Percentiles rank a stretch among this genome's conserved stretches.
Evolutionary conservation across 2,329 filamentous ascomycete genomes (phyloP).

Genomic region (Pseudogymnoascus sp.): DNA sequence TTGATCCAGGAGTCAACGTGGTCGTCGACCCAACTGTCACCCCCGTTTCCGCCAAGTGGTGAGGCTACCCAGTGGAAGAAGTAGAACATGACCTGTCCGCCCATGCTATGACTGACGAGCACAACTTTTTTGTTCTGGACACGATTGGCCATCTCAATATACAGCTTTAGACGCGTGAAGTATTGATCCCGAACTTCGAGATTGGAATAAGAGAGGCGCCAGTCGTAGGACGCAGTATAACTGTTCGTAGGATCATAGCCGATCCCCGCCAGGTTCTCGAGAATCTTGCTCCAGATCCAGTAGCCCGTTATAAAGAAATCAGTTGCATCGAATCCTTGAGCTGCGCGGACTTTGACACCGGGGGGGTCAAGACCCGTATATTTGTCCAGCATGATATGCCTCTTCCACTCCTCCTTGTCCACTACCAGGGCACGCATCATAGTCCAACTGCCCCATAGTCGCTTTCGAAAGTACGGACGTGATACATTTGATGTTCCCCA

Average conservation of each 20-base stretch:
- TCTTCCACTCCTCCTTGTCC: constrained; percentile 92
- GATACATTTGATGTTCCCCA: constrained; percentile 87
- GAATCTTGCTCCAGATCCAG: constrained; percentile 95
- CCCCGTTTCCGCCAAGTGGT: constrained; percentile 68
- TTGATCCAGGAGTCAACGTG: constrained; percentile 96
- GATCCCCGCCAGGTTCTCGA: constrained; percentile 91
- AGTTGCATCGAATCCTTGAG: constrained; percentile 93
- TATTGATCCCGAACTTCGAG: constrained; percentile 88
- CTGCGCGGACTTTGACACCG: constrained; percentile 79
- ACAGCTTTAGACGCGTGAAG: constrained; percentile 79
- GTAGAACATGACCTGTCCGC: constrained; percentile 85
- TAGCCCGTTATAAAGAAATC: constrained; percentile 90
- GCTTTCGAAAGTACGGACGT: constrained; percentile 83
- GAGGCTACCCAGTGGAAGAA: constrained; percentile 71
- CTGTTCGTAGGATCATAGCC: constrained; percentile 83
- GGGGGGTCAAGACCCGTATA: constrained; percentile 84
- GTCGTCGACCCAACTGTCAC: constrained; percentile 79
- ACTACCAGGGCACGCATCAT: constrained; percentile 95
- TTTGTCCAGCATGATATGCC: constrained; percentile 93
- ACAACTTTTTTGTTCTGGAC: constrained; percentile 71
- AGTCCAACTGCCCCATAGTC: constrained; percentile 95
- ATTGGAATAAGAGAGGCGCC: constrained; percentile 84
- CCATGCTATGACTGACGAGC: constrained; percentile 92
- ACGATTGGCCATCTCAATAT: constrained; percentile 77
- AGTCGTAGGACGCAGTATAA: constrained; percentile 71